Evolutionary conservation across 768 basidiomycete species (phyloP).

Genomic region (Boletales sp.): DNA sequence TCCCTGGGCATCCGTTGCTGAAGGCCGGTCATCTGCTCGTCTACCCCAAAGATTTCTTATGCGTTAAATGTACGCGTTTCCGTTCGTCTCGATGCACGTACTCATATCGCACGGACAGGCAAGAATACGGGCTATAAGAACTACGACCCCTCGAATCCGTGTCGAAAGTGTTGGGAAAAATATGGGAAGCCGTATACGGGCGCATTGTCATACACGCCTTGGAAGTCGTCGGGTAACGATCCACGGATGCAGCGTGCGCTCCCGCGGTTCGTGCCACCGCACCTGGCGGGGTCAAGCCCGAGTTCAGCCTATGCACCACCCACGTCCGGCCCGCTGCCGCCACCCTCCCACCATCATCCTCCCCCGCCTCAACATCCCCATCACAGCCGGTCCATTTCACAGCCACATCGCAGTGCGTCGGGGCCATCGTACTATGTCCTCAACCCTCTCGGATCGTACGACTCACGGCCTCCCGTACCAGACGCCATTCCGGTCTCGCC

Average conservation of each 20-base stretch:
- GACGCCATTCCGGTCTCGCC: slow-evolving; percentile 47
- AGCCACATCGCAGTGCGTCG: slow-evolving; percentile 1
- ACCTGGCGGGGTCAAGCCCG: slow-evolving; percentile 8
- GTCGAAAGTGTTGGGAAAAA: slow-evolving; percentile 72
- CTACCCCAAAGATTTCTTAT: slow-evolving; percentile 61
- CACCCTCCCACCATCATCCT: not conserved
- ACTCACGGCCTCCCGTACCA: slow-evolving; percentile 31
- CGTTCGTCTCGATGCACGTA: not conserved
- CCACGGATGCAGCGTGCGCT: slow-evolving; percentile 29
- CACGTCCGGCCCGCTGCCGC: too few species aligned
- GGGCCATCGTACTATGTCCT: slow-evolving; percentile 24
- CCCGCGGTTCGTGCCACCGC: slow-evolving; percentile 22
- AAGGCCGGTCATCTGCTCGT: slow-evolving; percentile 59
- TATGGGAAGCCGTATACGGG: slow-evolving; percentile 61
- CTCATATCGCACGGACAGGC: slow-evolving; percentile 39
- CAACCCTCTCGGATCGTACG: slow-evolving; percentile 18
- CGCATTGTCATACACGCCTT: slow-evolving; percentile 52
- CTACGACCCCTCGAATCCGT: slow-evolving; percentile 62
- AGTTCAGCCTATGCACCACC: not conserved
- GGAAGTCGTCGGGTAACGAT: slow-evolving; percentile 24
- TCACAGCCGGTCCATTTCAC: slow-evolving; percentile 19
- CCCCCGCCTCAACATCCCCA: slow-evolving; percentile 8
- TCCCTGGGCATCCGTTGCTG: slow-evolving; percentile 66
- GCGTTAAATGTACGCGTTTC: slow-evolving; percentile 60
- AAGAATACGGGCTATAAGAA: slow-evolving; percentile 73